Conservation (phyloP, 345 rosid species). For the Gossypium australe region DNA sequence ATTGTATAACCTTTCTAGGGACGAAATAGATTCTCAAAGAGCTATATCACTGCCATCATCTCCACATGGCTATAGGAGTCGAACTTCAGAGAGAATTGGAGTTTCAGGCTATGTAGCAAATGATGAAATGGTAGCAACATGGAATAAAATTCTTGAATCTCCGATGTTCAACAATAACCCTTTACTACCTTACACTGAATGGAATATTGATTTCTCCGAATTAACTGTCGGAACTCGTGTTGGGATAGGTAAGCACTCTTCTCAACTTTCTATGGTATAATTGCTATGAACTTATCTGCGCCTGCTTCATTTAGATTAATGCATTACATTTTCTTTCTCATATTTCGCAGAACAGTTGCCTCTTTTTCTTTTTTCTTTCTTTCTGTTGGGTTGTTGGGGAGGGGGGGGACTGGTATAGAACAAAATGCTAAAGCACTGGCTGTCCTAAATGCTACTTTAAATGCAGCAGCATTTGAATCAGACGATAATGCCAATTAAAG, state of each 20-base stretch:
- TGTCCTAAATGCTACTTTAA: not conserved
- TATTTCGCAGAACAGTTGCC: not conserved
- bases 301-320: not conserved
- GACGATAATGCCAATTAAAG: not conserved
- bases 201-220: slow-evolving; percentile 96
- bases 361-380: not conserved
- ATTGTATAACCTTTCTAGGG: slow-evolving; percentile 44
- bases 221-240: slow-evolving; percentile 91
- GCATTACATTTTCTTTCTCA: not conserved
- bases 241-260: slow-evolving; percentile 70
- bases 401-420: not conserved
- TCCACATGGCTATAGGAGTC: slow-evolving; percentile 70
- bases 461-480: not conserved
- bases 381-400: too few species aligned
- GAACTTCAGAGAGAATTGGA: slow-evolving; percentile 50
- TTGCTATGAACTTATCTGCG: slow-evolving; percentile 5
- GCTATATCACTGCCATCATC: slow-evolving; percentile 94
- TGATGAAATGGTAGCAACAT: slow-evolving; percentile 48
- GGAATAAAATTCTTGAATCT: slow-evolving; percentile 91
- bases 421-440: not conserved
- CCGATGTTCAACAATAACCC: slow-evolving; percentile 69
- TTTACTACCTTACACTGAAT: slow-evolving; percentile 70
- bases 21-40: slow-evolving; percentile 64
- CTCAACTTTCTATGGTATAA: not conserved
- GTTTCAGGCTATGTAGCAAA: slow-evolving; percentile 34